Evolutionary conservation across 2,329 filamentous ascomycete species (phyloP), one percentile per base, ranked within the genome.

Genomic region (Venturia carpophila): DNA sequence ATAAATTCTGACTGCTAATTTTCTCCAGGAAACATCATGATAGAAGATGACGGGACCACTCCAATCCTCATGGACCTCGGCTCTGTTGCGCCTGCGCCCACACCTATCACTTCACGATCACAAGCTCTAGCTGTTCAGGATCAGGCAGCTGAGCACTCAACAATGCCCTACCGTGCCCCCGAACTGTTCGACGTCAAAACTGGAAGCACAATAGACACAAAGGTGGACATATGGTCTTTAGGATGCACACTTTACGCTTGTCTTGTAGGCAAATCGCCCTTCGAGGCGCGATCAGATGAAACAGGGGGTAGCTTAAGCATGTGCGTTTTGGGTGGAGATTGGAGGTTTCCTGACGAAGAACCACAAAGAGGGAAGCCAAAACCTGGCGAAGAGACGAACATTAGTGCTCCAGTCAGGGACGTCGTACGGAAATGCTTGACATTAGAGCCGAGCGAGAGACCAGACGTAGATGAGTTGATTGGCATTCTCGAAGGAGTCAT

Each of bases 151-250:
- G 94, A 99, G 76, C 93, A 97, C 80, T 93, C 88, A 69, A 99
- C 94, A 49, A 97, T 99, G 93, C 92, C 94, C 0, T 99, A 99
- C 79, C 91, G 94, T 67, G 94, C 94, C 1, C 94, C 94, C 0
- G 94, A 99, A 77, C 87, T 99, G 67, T 99, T 99, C 76, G 94
- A 99, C 75, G 94, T 97, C 65, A 96, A 96, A 78, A 97, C 92
- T 3, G 93, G 91, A 68, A 87, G 88, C 61, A 85, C 91, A 62
- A 89, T 99, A 72, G 94, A 97, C 77, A 96, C 92, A 15, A 97
- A 97, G 75, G 91, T 96, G 49, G 94, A 99, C 76, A 96, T 99
- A 69, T 99, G 94, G 94, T 96, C 91, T 19, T 79, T 99, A 27
- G 94, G 94, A 63, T 97, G 94, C 80, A 97, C 94, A n/a, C 82